A percentile compares a stretch with the other conserved stretches of the same genome.
These are phyloP conservation scores for Infundibulicybe gibba DNA, from an alignment of 768 basidiomycete genomes.

Conservation along the genomic window DNA sequence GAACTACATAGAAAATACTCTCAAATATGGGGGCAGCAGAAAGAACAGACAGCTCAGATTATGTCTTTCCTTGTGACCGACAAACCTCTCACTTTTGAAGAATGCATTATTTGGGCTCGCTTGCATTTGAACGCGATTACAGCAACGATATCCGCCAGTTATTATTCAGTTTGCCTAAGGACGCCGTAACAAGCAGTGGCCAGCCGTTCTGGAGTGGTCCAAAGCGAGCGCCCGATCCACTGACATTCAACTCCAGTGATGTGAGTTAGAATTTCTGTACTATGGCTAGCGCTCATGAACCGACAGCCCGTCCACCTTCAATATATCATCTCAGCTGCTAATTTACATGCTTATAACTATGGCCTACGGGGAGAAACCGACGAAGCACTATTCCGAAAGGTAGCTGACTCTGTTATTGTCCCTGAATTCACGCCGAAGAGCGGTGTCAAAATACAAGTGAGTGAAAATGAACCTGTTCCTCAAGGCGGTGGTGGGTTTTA, in stretches of 20 bases:
- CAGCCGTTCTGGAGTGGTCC: slow-evolving; percentile 99
- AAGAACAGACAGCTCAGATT: slow-evolving; percentile 86
- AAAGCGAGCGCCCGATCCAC: slow-evolving; percentile 91
- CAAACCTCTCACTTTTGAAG: slow-evolving; percentile 93
- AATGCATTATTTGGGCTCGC: slow-evolving; percentile 96
- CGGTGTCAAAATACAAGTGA: slow-evolving; percentile 91
- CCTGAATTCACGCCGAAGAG: slow-evolving; percentile 93
- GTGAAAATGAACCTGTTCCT: slow-evolving; percentile 84
- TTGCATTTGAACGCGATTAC: slow-evolving; percentile 91
- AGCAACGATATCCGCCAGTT: slow-evolving; percentile 92
- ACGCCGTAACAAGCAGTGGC: slow-evolving; percentile 85
- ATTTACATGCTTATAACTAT: slow-evolving; percentile 97
- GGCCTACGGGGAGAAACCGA: slow-evolving; percentile 90
- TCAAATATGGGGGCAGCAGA: slow-evolving; percentile 90
- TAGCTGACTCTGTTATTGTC: slow-evolving; percentile 78
- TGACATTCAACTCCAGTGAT: slow-evolving; percentile 82
- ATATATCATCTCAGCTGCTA: slow-evolving; percentile 91
- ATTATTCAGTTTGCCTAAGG: slow-evolving; percentile 91
- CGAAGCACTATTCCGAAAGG: slow-evolving; percentile 73
- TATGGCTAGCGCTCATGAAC: slow-evolving; percentile 5
- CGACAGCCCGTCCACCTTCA: slow-evolving; percentile 76
- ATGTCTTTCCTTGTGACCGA: slow-evolving; percentile 85
- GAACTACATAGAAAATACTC: slow-evolving; percentile 86
- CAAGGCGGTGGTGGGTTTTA: slow-evolving; percentile 44
- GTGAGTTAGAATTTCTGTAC: slow-evolving; percentile 40